Evolutionary conservation across 805 yeast species (phyloP).

Genomic region (Ogataea naganishii): DNA sequence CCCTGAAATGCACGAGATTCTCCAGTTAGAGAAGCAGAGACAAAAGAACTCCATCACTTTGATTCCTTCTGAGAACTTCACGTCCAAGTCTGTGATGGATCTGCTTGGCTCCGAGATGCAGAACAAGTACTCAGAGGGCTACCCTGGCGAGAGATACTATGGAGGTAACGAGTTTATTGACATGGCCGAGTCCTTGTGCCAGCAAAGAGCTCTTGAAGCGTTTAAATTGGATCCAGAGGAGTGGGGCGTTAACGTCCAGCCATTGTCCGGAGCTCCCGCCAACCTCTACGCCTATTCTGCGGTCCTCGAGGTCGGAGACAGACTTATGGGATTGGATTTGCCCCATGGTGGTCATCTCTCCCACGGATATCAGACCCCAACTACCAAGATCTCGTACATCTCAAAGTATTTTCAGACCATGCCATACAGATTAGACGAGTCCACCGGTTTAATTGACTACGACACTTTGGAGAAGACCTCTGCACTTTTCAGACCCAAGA

Average conservation of each 20-base stretch:
- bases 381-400: conserved; percentile 82
- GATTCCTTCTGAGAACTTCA: conserved; percentile 94
- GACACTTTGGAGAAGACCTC: conserved; percentile 81
- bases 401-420: conserved; percentile 94
- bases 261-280: conserved; percentile 95
- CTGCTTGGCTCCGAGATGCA: conserved; percentile 93
- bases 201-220: conserved; percentile 82
- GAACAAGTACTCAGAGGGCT: conserved; percentile 97
- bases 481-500: conserved; percentile 83
- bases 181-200: conserved; percentile 83
- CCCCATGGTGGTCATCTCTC: conserved; percentile 99
- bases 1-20: conserved; percentile 77
- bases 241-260: conserved; percentile 98
- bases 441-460: conserved; percentile 88
- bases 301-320: conserved; percentile 77
- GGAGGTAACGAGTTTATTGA: conserved; percentile 97
- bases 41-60: conserved; percentile 88
- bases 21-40: conserved; percentile 69
- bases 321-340: conserved; percentile 94
- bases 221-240: conserved; percentile 64
- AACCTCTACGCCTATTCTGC: conserved; percentile 90
- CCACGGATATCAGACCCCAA: conserved; percentile 91
- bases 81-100: conserved; percentile 91
- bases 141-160: conserved; percentile 95
- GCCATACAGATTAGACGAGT: conserved; percentile 88